A percentile compares a stretch with the other conserved stretches of the same genome.
Evolutionary conservation across 371 early-diverging fungal species (phyloP).

Genomic region (Mucor mucedo): DNA sequence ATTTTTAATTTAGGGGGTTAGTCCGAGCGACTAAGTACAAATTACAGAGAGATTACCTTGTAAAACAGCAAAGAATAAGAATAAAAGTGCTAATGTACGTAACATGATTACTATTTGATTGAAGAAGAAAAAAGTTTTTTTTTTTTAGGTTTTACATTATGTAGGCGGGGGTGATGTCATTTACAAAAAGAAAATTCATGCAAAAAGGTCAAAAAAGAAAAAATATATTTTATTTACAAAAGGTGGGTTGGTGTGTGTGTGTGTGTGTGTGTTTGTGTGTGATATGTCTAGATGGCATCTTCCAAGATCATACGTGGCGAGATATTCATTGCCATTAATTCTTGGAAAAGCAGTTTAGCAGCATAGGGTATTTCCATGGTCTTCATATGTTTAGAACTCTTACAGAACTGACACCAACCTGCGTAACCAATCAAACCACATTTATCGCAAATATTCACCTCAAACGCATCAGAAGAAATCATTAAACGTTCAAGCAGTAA

Average conservation of each 20-base stretch:
- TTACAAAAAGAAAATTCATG: background rate
- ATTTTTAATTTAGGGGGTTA: background rate
- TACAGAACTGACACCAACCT: constrained; percentile 97
- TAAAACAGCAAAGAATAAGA: constrained; percentile 9
- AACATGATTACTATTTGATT: constrained; percentile 8
- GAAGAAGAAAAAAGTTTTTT: background rate
- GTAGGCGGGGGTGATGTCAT: background rate
- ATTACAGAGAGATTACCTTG: constrained; percentile 2
- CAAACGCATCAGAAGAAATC: constrained; percentile 95
- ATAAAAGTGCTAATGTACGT: constrained; percentile 1
- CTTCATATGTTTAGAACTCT: constrained; percentile 82
- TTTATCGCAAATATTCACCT: constrained; percentile 88
- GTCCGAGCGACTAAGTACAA: too few species aligned
- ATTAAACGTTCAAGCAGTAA: constrained; percentile 95
- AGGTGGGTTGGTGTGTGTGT: background rate
- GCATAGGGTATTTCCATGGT: constrained; percentile 98
- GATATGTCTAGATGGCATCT: constrained; percentile 44
- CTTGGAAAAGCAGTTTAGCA: constrained; percentile 95
- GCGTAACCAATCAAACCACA: constrained; percentile 96
- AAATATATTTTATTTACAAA: constrained; percentile 13
- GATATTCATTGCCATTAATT: constrained; percentile 97
- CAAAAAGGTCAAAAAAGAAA: background rate
- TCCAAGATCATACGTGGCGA: constrained; percentile 72
- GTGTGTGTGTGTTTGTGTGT: background rate
- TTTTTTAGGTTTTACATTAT: background rate